Base-by-base conservation (phyloP, 148 eudicot species). In the Beta vulgaris region DNA sequence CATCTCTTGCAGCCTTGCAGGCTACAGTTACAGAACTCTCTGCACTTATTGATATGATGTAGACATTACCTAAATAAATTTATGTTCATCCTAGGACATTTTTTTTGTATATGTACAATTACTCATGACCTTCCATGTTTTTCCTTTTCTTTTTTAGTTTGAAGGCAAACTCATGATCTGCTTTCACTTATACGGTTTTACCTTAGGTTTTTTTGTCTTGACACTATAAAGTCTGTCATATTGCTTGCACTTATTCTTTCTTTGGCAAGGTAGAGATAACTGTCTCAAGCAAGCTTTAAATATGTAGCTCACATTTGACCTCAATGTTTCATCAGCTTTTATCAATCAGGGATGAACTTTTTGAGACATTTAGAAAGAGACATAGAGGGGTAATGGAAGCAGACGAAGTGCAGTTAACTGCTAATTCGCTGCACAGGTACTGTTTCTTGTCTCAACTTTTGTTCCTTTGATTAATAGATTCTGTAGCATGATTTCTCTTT, bases 321-420 rank as follows among this genome's bases (percentile, higher is more conserved):
- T 64, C 74, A 51, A 37, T 73, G 63, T 70, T 72, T 77, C 62
- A 26, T 79, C 88, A 92, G 97, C 77, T 92, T 73, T 66, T 92
- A 59, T 82, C 97, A 25, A 92, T 95, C 72, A 81, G 99, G 80
- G 90, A 95, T 82, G 99, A 95, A 77, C 97, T 95, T 77, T 95
- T 95, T 70, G 96, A 92, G 82, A 95, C 98, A 55, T 95, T 95
- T 76, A 89, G 92, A 80, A 91, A 92, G 83, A 90, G 99, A 86
- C 94, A 95, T 71, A 95, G 84, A 84, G 97, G 99, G 72, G 98
- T 86, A 57, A 95, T 95, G 92, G 98, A 92, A 58, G 85, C 82
- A 55, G 98, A 95, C 83, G 99, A 92, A 85, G 98, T 95, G 82
- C 97, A 95, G 76, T 79, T 92, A 86, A 95, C 99, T 75, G 87